Percentiles rank a stretch among this genome's conserved stretches.
Conservation (phyloP, 257 asterid species). For the Lithospermum erythrorhizon region DNA sequence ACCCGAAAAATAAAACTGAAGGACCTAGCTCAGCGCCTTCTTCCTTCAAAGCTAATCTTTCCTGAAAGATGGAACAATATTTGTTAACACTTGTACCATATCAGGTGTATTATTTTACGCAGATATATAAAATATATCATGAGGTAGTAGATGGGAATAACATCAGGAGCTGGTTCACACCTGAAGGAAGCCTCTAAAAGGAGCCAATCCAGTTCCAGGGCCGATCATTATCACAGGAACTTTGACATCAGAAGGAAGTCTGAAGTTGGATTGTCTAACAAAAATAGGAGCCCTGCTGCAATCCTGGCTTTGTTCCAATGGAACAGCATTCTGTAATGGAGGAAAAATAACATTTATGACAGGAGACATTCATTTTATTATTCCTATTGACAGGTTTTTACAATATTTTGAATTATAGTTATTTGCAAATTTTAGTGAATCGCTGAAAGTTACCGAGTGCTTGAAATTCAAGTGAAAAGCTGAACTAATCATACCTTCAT, state of each 20-base stretch:
- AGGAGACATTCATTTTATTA: too few species aligned
- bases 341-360: background rate
- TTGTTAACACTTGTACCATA: background rate
- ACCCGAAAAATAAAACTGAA: slow-evolving; percentile 77
- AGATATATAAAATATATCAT: too few species aligned
- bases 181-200: slow-evolving; percentile 98
- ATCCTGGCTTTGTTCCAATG: slow-evolving; percentile 57
- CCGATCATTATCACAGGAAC: slow-evolving; percentile 88
- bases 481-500: slow-evolving; percentile 53
- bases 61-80: slow-evolving; percentile 38
- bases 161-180: slow-evolving; percentile 23
- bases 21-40: slow-evolving; percentile 89
- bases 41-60: slow-evolving; percentile 85
- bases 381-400: too few species aligned
- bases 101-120: background rate
- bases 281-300: slow-evolving; percentile 85
- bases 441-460: too few species aligned
- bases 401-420: too few species aligned
- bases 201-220: slow-evolving; percentile 99
- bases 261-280: slow-evolving; percentile 84
- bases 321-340: slow-evolving; percentile 56
- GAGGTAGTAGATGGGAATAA: background rate
- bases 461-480: too few species aligned
- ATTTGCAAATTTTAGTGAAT: too few species aligned
- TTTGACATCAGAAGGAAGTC: slow-evolving; percentile 74